Conservation (phyloP, 257 asterid genomes). For the Nicotiana sylvestris region DNA sequence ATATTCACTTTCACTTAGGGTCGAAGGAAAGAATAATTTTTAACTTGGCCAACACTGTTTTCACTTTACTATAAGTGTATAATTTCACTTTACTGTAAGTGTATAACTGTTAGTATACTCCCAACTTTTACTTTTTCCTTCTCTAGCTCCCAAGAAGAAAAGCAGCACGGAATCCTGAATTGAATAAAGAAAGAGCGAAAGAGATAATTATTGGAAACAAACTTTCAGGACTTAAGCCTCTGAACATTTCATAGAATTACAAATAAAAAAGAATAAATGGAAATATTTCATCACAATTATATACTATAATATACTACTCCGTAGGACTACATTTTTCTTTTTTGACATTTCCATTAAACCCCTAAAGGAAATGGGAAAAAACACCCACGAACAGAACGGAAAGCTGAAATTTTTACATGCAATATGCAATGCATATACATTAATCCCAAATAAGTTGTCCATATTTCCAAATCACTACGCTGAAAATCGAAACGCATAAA, state of each 20-base stretch:
- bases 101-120: too few species aligned
- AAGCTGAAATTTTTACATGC: conserved; percentile 5
- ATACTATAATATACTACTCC: not conserved
- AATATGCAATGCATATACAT: not conserved
- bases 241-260: not conserved
- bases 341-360: not conserved
- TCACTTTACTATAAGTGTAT: not conserved
- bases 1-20: not conserved
- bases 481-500: too few species aligned
- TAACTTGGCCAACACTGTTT: not conserved
- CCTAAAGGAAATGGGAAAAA: not conserved
- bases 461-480: not conserved
- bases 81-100: not conserved
- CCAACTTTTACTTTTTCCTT: not conserved
- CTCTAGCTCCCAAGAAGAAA: not conserved
- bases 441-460: not conserved
- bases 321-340: not conserved
- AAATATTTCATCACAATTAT: not conserved
- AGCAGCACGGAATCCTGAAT: not conserved
- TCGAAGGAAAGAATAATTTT: not conserved
- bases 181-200: not conserved
- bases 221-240: not conserved
- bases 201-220: not conserved
- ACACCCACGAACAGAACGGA: not conserved
- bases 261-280: not conserved